phyloP scores from a whole-genome alignment of 768 basidiomycete species.

The Leccinum rimulosum region DNA sequence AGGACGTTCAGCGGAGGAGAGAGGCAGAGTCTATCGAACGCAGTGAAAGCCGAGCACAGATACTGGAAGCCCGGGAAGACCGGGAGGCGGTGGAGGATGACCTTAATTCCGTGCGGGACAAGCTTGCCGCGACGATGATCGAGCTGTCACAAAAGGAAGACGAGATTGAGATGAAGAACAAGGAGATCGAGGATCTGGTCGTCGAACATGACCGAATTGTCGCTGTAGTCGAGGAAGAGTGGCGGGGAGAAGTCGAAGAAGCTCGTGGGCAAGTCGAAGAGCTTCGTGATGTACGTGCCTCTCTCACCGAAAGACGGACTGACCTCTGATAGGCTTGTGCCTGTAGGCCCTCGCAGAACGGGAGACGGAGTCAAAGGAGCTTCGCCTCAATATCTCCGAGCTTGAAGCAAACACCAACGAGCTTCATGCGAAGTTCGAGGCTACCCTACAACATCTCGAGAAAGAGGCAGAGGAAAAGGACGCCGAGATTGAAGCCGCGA shows the following conservation, averaged over 20 bases:
- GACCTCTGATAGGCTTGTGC: conserved; percentile 3
- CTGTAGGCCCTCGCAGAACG: conserved; percentile 70
- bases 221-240: conserved; percentile 74
- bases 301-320: background rate
- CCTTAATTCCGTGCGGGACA: conserved; percentile 69
- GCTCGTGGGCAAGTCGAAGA: conserved; percentile 77
- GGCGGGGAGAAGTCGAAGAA: conserved; percentile 86
- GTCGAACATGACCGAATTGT: conserved; percentile 72
- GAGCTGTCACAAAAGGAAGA: conserved; percentile 86
- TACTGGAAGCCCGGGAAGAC: conserved; percentile 70
- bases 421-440: conserved; percentile 71
- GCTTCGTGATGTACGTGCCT: conserved; percentile 58
- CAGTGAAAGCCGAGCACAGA: conserved; percentile 67
- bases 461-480: conserved; percentile 79
- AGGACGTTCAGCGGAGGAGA: conserved; percentile 58
- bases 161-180: conserved; percentile 74
- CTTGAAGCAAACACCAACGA: conserved; percentile 71
- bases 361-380: conserved; percentile 74
- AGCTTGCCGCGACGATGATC: conserved; percentile 75
- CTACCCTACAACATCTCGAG: conserved; percentile 72
- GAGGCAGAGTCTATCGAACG: conserved; percentile 67
- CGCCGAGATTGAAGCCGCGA: conserved; percentile 67
- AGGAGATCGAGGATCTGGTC: conserved; percentile 77
- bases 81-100: conserved; percentile 79
- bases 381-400: conserved; percentile 70